A percentile compares a stretch with the other conserved stretches of the same genome.
These are phyloP conservation scores for Lepiota venenata DNA, from an alignment of 768 basidiomycete species.

Conservation along the genomic window DNA sequence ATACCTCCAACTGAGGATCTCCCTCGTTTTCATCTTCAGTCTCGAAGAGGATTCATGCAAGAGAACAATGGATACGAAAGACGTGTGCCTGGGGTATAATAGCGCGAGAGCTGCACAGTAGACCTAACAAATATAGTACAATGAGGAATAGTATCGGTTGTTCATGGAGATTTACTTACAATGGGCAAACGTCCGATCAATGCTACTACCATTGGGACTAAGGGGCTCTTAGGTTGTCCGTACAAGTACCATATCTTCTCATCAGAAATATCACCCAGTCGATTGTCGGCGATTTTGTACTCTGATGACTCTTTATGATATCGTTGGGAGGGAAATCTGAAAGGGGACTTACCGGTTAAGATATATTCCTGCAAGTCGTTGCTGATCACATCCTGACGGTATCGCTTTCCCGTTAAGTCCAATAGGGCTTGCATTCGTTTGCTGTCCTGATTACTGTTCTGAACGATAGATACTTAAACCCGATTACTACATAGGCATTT, in stretches of 20 bases:
- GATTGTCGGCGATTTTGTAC: slow-evolving; percentile 21
- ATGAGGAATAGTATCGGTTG: background rate
- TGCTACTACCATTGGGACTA: slow-evolving; percentile 14
- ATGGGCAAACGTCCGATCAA: slow-evolving; percentile 28
- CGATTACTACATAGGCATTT: background rate
- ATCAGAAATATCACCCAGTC: slow-evolving; percentile 20
- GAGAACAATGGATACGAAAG: slow-evolving; percentile 36
- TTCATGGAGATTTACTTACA: slow-evolving; percentile 15
- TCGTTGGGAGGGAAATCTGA: background rate
- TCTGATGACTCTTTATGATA: slow-evolving; percentile 20
- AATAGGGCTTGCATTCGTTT: slow-evolving; percentile 28
- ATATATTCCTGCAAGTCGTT: slow-evolving; percentile 31
- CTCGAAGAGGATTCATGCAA: slow-evolving; percentile 33
- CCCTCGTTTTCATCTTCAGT: slow-evolving; percentile 23
- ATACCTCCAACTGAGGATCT: slow-evolving; percentile 16
- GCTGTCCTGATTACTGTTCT: slow-evolving; percentile 22
- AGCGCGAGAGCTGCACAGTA: slow-evolving; percentile 33
- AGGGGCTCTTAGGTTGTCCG: slow-evolving; percentile 4
- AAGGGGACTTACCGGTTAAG: slow-evolving; percentile 19
- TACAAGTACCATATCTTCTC: slow-evolving; percentile 20
- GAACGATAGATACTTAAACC: background rate
- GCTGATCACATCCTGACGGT: slow-evolving; percentile 36
- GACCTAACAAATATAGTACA: slow-evolving; percentile 19
- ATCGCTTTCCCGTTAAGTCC: slow-evolving; percentile 22
- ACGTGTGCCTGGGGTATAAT: slow-evolving; percentile 29